phyloP scores from a whole-genome alignment of 495 filamentous ascomycete genomes.

The Jackrogersella minutella region DNA sequence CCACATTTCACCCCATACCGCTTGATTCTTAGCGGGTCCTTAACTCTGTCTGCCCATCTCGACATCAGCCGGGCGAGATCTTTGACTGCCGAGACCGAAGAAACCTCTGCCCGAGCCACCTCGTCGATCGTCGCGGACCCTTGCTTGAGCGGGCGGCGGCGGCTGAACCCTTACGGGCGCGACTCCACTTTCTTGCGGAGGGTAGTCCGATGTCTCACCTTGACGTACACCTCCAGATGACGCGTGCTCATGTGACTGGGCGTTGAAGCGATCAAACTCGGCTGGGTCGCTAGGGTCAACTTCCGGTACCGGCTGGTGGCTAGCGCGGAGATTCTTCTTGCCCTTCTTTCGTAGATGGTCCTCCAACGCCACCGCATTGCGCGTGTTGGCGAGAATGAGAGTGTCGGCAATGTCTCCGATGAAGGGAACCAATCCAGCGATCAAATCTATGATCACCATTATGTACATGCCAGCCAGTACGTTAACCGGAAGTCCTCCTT shows the following conservation, averaged over 20 bases:
- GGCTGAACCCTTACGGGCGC: conserved; percentile 22
- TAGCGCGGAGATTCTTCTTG: conserved; percentile 51
- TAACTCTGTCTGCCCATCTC: no score
- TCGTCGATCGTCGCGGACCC: conserved; percentile 31
- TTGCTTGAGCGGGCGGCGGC: conserved; percentile 30
- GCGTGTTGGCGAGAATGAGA: conserved; percentile 70
- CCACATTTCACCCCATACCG: conserved; percentile 15
- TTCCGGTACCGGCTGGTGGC: conserved; percentile 42
- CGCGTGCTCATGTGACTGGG: conserved; percentile 30
- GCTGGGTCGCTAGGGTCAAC: conserved; percentile 53
- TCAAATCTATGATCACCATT: conserved; percentile 79
- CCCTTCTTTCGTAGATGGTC: conserved; percentile 70
- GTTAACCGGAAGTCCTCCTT: conserved; percentile 70
- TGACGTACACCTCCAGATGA: conserved; percentile 22
- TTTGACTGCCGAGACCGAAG: conserved; percentile 48
- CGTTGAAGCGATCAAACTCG: conserved; percentile 50
- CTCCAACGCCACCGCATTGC: conserved; percentile 80
- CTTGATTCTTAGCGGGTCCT: conserved; percentile 16
- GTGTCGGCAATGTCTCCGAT: conserved; percentile 83
- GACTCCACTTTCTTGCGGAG: conserved; percentile 35
- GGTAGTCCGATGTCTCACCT: conserved; percentile 17
- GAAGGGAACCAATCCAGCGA: conserved; percentile 83
- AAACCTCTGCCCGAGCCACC: conserved; percentile 40
- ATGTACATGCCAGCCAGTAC: conserved; percentile 73
- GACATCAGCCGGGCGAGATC: conserved; percentile 48